Conservation (phyloP, 1,284 basidiomycete species). For the Takashimella koratensis region DNA sequence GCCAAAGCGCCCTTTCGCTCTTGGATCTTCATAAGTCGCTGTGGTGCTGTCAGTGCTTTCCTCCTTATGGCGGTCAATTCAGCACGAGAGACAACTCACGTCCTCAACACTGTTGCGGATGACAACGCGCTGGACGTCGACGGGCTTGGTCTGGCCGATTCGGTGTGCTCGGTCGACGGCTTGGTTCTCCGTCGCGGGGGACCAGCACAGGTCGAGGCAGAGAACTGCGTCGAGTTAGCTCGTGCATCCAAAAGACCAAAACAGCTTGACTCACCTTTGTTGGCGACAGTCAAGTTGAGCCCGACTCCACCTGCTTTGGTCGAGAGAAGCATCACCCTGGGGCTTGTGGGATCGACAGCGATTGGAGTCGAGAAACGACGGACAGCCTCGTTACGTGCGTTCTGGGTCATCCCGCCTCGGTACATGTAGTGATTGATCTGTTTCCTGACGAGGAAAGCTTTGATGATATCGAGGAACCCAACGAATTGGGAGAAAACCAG, state of each 20-base stretch:
- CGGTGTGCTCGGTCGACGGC: conserved; percentile 62
- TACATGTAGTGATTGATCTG: conserved; percentile 34
- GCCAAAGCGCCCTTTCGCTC: conserved; percentile 42
- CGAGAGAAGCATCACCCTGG: conserved; percentile 46
- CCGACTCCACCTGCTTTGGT: conserved; percentile 46
- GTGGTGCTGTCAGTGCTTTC: no score
- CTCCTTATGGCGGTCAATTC: no score
- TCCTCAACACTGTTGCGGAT: conserved; percentile 46
- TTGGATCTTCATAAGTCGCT: conserved; percentile 17
- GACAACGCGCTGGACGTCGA: conserved; percentile 78
- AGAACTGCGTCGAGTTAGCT: conserved; percentile 17
- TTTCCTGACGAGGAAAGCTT: conserved; percentile 23
- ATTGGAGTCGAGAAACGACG: conserved; percentile 29
- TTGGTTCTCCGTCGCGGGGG: conserved; percentile 44
- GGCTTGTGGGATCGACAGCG: conserved; percentile 18
- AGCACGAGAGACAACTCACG: conserved; percentile 8
- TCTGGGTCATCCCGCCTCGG: conserved; percentile 41
- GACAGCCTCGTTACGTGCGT: conserved; percentile 36
- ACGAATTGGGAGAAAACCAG: conserved; percentile 45
- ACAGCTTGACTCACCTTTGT: conserved; percentile 20
- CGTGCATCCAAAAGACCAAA: not conserved
- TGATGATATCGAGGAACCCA: conserved; percentile 38
- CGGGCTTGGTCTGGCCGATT: conserved; percentile 83
- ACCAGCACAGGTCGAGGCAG: conserved; percentile 45
- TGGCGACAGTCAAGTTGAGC: conserved; percentile 41